Percentiles rank a stretch among this genome's conserved stretches.
Conservation (phyloP, 192 early-diverging fungal genomes). For the Pilobolus umbonatus region DNA sequence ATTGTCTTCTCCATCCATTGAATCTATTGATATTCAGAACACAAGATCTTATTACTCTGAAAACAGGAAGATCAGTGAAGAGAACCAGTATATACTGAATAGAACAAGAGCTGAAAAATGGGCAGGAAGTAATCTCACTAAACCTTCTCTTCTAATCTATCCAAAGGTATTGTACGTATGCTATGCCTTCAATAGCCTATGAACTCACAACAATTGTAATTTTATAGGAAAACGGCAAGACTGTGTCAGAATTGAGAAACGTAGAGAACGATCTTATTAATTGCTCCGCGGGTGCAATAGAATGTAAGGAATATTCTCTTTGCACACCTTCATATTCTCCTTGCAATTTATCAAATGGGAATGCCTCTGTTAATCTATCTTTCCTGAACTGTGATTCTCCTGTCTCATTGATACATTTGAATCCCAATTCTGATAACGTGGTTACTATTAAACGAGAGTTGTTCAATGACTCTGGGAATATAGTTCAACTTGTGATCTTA, state of each 20-base stretch:
- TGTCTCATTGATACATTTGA: not conserved
- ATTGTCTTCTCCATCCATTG: not conserved
- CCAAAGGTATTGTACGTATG: constrained; percentile 37
- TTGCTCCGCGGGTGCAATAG: no score
- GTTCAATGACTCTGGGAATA: constrained; percentile 18
- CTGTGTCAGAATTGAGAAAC: no score
- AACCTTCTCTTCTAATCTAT: constrained; percentile 39
- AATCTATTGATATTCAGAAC: not conserved
- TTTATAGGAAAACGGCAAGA: no score
- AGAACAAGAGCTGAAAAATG: constrained; percentile 36
- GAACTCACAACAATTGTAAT: no score
- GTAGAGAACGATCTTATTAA: no score
- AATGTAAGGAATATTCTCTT: no score
- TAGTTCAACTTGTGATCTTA: constrained; percentile 18
- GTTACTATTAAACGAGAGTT: constrained; percentile 10
- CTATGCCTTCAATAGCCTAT: no score
- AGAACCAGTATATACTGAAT: constrained; percentile 51
- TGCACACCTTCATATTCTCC: no score
- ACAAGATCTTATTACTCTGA: constrained; percentile 20
- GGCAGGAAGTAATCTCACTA: constrained; percentile 36
- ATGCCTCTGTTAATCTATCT: not conserved
- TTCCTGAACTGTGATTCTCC: not conserved
- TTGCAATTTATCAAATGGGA: not conserved
- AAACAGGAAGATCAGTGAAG: constrained; percentile 39
- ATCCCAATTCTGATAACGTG: not conserved